phyloP scores from a whole-genome alignment of 768 basidiomycete species.

The Rhizopogon salebrosus region DNA sequence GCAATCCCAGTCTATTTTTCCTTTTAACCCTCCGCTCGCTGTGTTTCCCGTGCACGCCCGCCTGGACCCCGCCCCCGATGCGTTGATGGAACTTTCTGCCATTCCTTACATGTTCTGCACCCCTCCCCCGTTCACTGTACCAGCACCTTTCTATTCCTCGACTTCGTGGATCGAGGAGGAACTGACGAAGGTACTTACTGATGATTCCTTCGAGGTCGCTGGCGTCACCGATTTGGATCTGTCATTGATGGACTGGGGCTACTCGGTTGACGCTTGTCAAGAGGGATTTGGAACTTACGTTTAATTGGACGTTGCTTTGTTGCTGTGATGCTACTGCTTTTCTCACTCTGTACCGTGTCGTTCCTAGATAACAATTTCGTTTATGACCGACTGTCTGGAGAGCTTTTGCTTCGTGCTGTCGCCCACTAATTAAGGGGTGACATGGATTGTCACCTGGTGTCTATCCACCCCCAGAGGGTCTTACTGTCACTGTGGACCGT shows the following conservation, averaged over 20 bases:
- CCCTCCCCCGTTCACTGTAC: conserved; percentile 1
- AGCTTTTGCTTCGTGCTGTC: background rate
- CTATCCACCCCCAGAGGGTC: no score
- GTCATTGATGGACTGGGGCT: background rate
- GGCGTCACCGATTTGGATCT: background rate
- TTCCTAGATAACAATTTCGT: background rate
- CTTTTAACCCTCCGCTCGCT: background rate
- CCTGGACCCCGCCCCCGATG: conserved; percentile 11
- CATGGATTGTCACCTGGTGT: no score
- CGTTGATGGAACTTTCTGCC: conserved; percentile 23
- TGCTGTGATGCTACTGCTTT: background rate
- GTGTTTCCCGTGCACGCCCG: background rate
- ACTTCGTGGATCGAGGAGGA: background rate
- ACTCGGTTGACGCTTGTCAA: background rate
- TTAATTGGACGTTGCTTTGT: background rate
- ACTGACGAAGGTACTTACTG: background rate
- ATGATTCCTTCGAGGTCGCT: background rate
- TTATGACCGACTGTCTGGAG: no score
- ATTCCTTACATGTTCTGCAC: conserved; percentile 25
- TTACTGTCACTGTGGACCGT: no score
- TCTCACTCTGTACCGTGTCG: no score
- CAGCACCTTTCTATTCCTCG: background rate
- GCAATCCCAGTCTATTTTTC: background rate
- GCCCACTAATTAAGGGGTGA: no score
- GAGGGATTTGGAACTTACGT: background rate